Percentiles rank a stretch among this genome's conserved stretches.
Conservation (phyloP, 2,329 filamentous ascomycete species). For the Botryotinia narcissicola region DNA sequence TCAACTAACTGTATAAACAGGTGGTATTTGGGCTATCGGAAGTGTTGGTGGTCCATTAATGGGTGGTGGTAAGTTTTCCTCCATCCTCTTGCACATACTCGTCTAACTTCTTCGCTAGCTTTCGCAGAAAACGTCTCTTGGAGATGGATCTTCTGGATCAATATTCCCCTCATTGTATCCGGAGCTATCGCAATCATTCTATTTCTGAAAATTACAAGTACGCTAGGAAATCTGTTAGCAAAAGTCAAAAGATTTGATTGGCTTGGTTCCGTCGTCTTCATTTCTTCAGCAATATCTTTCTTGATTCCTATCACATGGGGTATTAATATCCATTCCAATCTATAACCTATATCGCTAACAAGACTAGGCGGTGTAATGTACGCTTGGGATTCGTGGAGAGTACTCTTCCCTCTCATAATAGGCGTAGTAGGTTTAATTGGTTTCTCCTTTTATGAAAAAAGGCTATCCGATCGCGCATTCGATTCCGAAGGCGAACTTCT, state of each 20-base stretch:
- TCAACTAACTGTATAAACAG: neutral
- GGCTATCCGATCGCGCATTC: conserved; percentile 30
- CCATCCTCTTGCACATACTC: too few relatives aligned
- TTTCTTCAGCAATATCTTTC: conserved; percentile 56
- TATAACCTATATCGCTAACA: neutral
- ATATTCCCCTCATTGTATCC: conserved; percentile 33
- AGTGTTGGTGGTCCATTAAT: conserved; percentile 52
- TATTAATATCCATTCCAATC: conserved; percentile 1
- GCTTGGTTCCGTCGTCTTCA: conserved; percentile 59
- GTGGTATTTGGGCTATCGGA: conserved; percentile 53
- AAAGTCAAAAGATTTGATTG: conserved; percentile 57
- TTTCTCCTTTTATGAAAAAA: conserved; percentile 54
- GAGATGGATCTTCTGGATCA: conserved; percentile 62
- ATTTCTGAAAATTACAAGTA: conserved; percentile 33
- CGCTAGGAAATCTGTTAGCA: conserved; percentile 25
- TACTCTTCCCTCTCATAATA: conserved; percentile 59
- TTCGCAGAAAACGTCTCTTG: conserved; percentile 52
- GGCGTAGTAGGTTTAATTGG: conserved; percentile 50
- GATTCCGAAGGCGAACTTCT: conserved; percentile 30
- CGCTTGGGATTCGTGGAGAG: conserved; percentile 59
- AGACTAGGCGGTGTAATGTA: conserved; percentile 57
- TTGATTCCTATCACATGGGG: conserved; percentile 62
- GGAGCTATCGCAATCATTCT: conserved; percentile 32
- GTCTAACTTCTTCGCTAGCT: conserved; percentile 34
- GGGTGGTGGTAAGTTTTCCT: conserved; percentile 42